Base-by-base conservation (phyloP, 208 protist species). In the Paratrypanosoma confusum region DNA sequence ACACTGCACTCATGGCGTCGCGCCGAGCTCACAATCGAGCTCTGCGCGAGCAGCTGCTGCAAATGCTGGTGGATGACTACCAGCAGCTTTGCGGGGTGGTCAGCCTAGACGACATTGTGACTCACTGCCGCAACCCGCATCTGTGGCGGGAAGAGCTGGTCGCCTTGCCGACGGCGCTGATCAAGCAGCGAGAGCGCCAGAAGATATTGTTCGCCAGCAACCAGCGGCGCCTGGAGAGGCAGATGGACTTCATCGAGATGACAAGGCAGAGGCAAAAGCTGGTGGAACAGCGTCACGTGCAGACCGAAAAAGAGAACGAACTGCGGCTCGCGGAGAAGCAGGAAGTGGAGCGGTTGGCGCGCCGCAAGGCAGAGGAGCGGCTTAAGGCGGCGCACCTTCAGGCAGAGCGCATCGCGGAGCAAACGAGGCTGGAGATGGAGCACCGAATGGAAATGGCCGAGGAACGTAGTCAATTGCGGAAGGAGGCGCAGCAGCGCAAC, bases 401-500 rank as follows among this genome's bases (percentile, higher is more conserved):
- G 52, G 50, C 59, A 18, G 39, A 47, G 36, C 58, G 71, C 33
- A 54, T 63, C 29, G 81, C 78, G 57, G 69, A 54, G 44, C 42
- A 49, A n/a, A 71, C 71, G 39, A 40, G 49, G 39, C 18, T 44
- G 16, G 38, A 64, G 32, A 59, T 90, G 24, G 51, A 68, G 42
- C 46, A 70, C 21, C 71, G 73, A 7, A 54, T 77, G 35, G 32
- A 24, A 21, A 58, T 58, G 37, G 81, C 73, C n/a, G 77, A 75
- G 46, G 38, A 58, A 29, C 48, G 59, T 37, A 76, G 67, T 24
- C 58, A 63, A 8, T 52, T 67, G 39, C 57, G 69, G 3, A 18
- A 42, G 14, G 77, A 64, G n/a, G 77, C 81, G 17, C 60, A 65
- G 32, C 51, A 71, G 56, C 55, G 51, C 27, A n/a, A n/a, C n/a